Evolutionary conservation across 2,329 filamentous ascomycete genomes (phyloP), one percentile per base, ranked within the genome.

Genomic region (Byssoonygena ceratinophila): DNA sequence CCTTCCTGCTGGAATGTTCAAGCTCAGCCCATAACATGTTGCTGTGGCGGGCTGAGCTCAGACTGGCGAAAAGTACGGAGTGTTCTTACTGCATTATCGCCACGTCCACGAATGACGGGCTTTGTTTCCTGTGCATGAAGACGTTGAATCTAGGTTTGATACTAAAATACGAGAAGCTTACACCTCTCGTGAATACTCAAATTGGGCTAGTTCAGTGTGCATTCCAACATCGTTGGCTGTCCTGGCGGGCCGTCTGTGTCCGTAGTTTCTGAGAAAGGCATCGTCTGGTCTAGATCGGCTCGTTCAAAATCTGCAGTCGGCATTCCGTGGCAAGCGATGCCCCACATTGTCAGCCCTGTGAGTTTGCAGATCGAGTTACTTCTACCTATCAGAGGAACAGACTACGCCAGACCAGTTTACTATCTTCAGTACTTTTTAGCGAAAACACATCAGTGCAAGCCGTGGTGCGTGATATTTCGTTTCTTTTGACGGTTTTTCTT

Each of bases 361-460:
- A 14, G 32, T 31, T 40, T 22, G 16, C 20, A 8, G 27, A 12
- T 20, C 6, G 16, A 20, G n/a, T n/a, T 18, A 29, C 34, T 8
- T 5, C 27, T 29, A 31, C 46, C 22, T 31, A 49, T 49, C 34
- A 9, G 34, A 31, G 25, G 20, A 41, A 20, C 1, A 2, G 25
- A n/a, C 12, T 18, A 1, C n/a, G 31, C 9, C 18, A 14, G 6
- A 27, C 9, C 20, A 3, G 3, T 27, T 49, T 49, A 11, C 36
- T 49, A 11, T 49, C 46, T 49, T 14, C 3, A 49, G 46, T 40
- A 40, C 14, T 40, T 49, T 49, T 41, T 31, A 49, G 46, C 46
- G 46, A 49, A 32, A 29, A 31, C 11, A 36, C 37, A 37, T 25
- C n/a, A 20, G 11, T 18, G 22, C 18, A 37, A 8, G 22, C 22